phyloP scores from a whole-genome alignment of 495 filamentous ascomycete genomes.

The Penicillium samsonianum region DNA sequence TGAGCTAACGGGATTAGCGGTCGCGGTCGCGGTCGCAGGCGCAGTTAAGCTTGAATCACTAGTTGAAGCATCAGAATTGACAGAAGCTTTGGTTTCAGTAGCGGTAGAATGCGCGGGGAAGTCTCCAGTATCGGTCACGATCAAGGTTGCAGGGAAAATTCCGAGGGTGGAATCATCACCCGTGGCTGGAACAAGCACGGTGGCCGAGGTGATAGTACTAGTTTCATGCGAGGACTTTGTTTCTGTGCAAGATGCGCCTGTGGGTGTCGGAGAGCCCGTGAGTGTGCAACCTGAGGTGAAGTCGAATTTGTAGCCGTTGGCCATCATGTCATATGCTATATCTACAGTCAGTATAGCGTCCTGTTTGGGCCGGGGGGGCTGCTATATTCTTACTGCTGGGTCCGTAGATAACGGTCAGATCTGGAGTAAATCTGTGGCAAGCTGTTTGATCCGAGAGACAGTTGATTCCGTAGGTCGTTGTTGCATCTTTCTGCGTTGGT shows the following conservation, averaged over 20 bases:
- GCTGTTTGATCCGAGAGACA: not conserved
- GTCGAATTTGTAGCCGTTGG: constrained; percentile 4
- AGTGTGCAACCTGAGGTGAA: constrained; percentile 6
- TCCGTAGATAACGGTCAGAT: constrained; percentile 7
- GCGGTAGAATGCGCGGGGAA: not conserved
- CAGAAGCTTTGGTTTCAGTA: not conserved
- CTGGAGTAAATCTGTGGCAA: constrained; percentile 5
- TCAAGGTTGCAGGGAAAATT: constrained; percentile 5
- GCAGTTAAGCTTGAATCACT: not conserved
- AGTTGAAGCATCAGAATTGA: not conserved
- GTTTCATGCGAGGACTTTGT: not conserved
- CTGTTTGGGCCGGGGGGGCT: not conserved
- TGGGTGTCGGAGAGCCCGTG: not conserved
- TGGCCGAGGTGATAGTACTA: not conserved
- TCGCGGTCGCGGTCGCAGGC: not conserved
- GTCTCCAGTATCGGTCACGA: constrained; percentile 3
- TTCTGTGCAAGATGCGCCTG: not conserved
- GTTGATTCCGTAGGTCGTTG: constrained; percentile 9
- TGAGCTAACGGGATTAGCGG: not conserved
- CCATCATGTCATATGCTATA: constrained; percentile 7
- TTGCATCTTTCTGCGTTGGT: not conserved
- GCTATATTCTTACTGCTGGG: constrained; percentile 4
- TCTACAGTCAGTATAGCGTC: not conserved
- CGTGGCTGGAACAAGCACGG: not conserved
- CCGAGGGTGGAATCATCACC: not conserved